A percentile compares a stretch with the other conserved stretches of the same genome.
Conservation (phyloP, 768 basidiomycete genomes). For the Ephemerocybe angulata region DNA sequence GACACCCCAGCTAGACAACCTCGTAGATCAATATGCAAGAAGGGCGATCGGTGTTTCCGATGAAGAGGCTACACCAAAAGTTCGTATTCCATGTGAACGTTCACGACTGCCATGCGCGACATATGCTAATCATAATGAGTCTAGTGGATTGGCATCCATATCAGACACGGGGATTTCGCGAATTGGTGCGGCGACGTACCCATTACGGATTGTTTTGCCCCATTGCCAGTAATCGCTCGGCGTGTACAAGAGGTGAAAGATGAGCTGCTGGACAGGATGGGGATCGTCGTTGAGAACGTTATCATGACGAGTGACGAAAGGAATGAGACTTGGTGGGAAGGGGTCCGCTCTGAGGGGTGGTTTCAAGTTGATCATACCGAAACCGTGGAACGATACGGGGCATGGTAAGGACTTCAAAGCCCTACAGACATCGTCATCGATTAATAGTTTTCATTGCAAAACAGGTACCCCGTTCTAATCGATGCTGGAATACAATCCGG, state of each 20-base stretch:
- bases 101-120: neutral
- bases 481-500: conserved; percentile 70
- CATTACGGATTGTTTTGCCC: conserved; percentile 47
- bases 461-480: conserved; percentile 71
- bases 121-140: neutral
- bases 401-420: conserved; percentile 38
- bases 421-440: too few relatives aligned
- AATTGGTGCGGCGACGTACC: conserved; percentile 41
- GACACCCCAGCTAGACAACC: conserved; percentile 35
- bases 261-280: conserved; percentile 42
- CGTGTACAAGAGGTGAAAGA: conserved; percentile 54
- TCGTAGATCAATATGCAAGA: conserved; percentile 46
- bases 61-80: conserved; percentile 42
- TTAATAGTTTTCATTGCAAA: neutral
- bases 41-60: conserved; percentile 37
- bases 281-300: conserved; percentile 47
- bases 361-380: conserved; percentile 44
- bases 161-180: conserved; percentile 53
- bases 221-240: conserved; percentile 48
- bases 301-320: conserved; percentile 65
- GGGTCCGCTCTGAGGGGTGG: conserved; percentile 50
- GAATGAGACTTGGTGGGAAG: conserved; percentile 56
- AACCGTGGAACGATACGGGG: conserved; percentile 44
- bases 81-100: conserved; percentile 27
- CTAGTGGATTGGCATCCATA: conserved; percentile 57